Percentiles rank a stretch among this genome's conserved stretches.
phyloP scores from a whole-genome alignment of 2,329 filamentous ascomycete genomes.

The Orbilia oligospora region DNA sequence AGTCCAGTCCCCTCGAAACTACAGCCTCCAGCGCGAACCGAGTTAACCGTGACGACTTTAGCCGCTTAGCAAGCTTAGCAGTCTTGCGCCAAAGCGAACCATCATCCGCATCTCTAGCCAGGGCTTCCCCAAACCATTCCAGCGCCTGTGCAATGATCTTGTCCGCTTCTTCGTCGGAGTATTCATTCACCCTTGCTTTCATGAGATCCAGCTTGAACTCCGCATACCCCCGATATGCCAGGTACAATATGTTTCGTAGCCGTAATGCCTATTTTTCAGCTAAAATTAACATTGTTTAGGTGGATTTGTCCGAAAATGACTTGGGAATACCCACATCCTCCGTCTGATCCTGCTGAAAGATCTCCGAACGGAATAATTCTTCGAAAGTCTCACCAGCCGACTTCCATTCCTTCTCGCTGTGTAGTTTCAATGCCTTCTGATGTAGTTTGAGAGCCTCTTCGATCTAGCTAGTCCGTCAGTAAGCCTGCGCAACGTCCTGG shows the following conservation, averaged over 20 bases:
- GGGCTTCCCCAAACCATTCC: slow-evolving; percentile 63
- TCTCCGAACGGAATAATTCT: slow-evolving; percentile 88
- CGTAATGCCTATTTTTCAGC: slow-evolving; percentile 66
- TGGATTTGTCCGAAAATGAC: slow-evolving; percentile 77
- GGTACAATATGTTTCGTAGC: slow-evolving; percentile 77
- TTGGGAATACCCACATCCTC: slow-evolving; percentile 70
- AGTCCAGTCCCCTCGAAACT: slow-evolving; percentile 50
- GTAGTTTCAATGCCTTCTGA: slow-evolving; percentile 89
- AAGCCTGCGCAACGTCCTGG: slow-evolving; percentile 48
- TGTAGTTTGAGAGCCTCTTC: slow-evolving; percentile 97
- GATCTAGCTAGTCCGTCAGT: slow-evolving; percentile 71
- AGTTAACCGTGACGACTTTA: slow-evolving; percentile 63
- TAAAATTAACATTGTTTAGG: slow-evolving; percentile 80
- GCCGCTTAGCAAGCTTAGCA: slow-evolving; percentile 63
- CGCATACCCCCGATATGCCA: slow-evolving; percentile 95
- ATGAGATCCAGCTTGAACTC: slow-evolving; percentile 86
- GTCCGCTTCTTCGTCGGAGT: slow-evolving; percentile 65
- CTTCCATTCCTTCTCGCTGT: slow-evolving; percentile 83
- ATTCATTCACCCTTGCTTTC: slow-evolving; percentile 66
- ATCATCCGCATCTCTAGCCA: slow-evolving; percentile 63
- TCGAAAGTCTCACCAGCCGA: slow-evolving; percentile 86
- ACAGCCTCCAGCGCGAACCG: slow-evolving; percentile 64
- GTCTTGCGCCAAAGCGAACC: slow-evolving; percentile 64
- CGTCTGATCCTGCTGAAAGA: slow-evolving; percentile 80
- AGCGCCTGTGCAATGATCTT: slow-evolving; percentile 65